These are phyloP conservation scores for Thamnidium elegans DNA, from an alignment of 192 early-diverging fungal species.

Conservation along the genomic window DNA sequence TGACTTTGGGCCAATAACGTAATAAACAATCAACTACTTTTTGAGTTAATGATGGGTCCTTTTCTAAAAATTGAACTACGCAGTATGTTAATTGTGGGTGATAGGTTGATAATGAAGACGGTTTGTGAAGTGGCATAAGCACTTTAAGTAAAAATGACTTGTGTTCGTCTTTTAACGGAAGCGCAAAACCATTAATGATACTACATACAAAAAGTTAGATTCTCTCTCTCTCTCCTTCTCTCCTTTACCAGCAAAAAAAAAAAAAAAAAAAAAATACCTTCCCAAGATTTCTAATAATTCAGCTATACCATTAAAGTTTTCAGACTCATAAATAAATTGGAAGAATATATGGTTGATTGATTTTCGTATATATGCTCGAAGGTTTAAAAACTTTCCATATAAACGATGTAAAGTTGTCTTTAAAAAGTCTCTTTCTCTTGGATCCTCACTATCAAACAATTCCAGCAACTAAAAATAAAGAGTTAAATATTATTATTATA, in stretches of 20 bases:
- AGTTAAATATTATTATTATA: not conserved
- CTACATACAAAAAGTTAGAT: conserved; percentile 42
- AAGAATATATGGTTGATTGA: conserved; percentile 99
- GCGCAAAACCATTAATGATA: conserved; percentile 99
- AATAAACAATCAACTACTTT: conserved; percentile 88
- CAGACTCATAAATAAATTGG: conserved; percentile 96
- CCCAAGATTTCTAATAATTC: conserved; percentile 98
- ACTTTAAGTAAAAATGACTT: conserved; percentile 92
- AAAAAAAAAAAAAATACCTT: too few species aligned
- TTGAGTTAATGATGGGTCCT: conserved; percentile 92
- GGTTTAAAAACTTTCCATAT: conserved; percentile 97
- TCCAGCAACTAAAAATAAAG: conserved; percentile 76
- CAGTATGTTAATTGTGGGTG: conserved; percentile 98
- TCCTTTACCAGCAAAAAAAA: too few species aligned
- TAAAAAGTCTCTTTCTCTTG: conserved; percentile 95
- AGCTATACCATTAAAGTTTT: conserved; percentile 96
- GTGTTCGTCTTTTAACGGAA: conserved; percentile 99
- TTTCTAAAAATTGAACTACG: conserved; percentile 98
- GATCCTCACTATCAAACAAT: conserved; percentile 99
- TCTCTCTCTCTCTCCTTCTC: conserved; percentile 12
- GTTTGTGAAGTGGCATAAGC: conserved; percentile 95
- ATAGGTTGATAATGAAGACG: conserved; percentile 90
- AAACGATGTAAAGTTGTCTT: conserved; percentile 98
- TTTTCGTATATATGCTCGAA: conserved; percentile 94
- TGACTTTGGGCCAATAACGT: conserved; percentile 98